Percentiles rank a stretch among this genome's conserved stretches.
phyloP scores from a whole-genome alignment of 2,329 filamentous ascomycete species.

The Grosmannia huntii region DNA sequence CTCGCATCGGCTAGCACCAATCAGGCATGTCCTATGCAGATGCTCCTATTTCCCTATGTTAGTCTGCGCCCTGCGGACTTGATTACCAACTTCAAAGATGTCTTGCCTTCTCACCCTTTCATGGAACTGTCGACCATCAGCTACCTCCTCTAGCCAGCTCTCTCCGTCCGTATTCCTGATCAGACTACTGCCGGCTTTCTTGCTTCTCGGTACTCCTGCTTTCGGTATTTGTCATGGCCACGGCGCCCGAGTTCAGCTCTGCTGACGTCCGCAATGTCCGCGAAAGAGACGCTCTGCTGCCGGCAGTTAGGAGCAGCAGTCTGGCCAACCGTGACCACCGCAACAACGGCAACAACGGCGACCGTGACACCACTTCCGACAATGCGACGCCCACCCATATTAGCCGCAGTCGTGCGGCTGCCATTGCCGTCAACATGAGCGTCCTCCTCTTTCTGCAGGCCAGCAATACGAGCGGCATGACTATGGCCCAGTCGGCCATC shows the following conservation, averaged over 20 bases:
- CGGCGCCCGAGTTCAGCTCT: too few relatives aligned
- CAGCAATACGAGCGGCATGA: conserved; percentile 67
- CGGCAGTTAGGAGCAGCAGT: background rate
- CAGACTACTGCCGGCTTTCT: background rate
- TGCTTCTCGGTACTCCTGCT: background rate
- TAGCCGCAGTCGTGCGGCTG: conserved; percentile 22
- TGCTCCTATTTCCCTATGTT: background rate
- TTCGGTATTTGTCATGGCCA: background rate
- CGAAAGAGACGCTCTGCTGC: background rate
- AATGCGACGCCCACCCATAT: background rate
- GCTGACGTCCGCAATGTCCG: background rate
- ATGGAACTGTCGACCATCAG: background rate
- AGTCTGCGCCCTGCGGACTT: background rate
- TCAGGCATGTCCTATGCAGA: background rate
- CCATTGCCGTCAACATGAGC: conserved; percentile 41
- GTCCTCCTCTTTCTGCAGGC: conserved; percentile 48
- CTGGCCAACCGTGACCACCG: background rate
- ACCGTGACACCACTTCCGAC: background rate
- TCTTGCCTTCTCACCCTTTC: background rate
- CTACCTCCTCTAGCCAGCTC: background rate
- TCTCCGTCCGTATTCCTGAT: background rate
- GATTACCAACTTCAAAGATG: background rate
- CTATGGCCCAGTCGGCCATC: conserved; percentile 67
- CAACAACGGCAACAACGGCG: background rate
- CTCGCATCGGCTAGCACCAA: background rate